phyloP scores from a whole-genome alignment of 352 stramenopile genomes.

The Lagenidium sp. region DNA sequence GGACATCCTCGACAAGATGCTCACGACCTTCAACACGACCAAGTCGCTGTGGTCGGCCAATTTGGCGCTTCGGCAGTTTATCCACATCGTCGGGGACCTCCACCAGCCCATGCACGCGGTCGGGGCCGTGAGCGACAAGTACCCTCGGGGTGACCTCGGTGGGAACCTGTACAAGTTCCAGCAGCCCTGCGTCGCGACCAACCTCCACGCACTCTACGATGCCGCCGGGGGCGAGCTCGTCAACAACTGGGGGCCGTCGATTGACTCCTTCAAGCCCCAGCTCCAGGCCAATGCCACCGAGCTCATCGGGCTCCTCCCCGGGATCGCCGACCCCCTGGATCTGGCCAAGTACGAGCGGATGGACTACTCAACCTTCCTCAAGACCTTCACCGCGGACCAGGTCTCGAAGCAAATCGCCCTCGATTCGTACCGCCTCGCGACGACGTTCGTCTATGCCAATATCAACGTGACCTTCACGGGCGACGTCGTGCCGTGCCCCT shows the following conservation, averaged over 20 bases:
- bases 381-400: constrained; percentile 2
- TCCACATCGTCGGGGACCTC: constrained; percentile 53
- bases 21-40: constrained; percentile 43
- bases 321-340: constrained; percentile 10
- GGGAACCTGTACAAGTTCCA: no score
- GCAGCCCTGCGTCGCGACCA: no score
- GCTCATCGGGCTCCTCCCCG: constrained; percentile 14
- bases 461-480: constrained; percentile 11
- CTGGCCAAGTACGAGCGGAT: constrained; percentile 7
- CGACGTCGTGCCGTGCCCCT: constrained; percentile 24
- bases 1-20: constrained; percentile 23
- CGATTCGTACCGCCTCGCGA: constrained; percentile 20
- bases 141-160: no score
- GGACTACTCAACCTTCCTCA: constrained; percentile 11
- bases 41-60: constrained; percentile 49
- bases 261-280: constrained; percentile 4
- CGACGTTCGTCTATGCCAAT: constrained; percentile 12
- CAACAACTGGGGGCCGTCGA: constrained; percentile 43
- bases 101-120: constrained; percentile 51
- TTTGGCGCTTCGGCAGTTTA: constrained; percentile 43
- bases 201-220: no score
- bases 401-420: constrained; percentile 10
- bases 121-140: no score
- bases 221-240: constrained; percentile 31
- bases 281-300: constrained; percentile 32